Conservation (phyloP, 2,329 filamentous ascomycete species). For the Rachicladosporium sp. region DNA sequence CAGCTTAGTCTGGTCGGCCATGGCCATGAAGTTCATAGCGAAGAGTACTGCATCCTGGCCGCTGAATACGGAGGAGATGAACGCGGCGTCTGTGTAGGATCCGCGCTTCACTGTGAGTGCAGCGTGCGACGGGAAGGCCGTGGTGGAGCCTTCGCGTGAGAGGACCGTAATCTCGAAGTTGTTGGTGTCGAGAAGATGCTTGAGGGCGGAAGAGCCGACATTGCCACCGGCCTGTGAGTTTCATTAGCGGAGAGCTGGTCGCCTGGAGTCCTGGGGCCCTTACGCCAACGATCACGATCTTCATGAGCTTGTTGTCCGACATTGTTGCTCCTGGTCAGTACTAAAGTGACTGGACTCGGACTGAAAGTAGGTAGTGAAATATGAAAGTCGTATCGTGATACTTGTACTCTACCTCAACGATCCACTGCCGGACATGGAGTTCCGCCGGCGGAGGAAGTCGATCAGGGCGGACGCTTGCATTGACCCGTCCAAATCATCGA, state of each 20-base stretch:
- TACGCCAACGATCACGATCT: conserved; percentile 27
- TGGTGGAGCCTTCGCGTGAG: conserved; percentile 27
- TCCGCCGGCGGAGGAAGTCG: no score
- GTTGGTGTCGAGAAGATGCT: conserved; percentile 18
- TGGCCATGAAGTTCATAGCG: conserved; percentile 16
- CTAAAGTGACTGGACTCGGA: no score
- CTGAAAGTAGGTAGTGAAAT: no score
- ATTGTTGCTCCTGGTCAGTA: neutral
- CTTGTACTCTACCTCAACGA: no score
- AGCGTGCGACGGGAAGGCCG: conserved; percentile 22
- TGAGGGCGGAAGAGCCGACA: conserved; percentile 20
- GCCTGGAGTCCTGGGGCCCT: neutral
- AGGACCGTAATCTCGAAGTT: conserved; percentile 26
- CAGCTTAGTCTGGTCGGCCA: conserved; percentile 12
- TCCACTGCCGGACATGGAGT: no score
- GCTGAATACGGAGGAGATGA: conserved; percentile 13
- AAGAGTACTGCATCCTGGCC: conserved; percentile 22
- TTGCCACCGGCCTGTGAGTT: conserved; percentile 18
- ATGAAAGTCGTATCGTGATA: no score
- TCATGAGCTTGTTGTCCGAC: conserved; percentile 17
- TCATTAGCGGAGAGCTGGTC: no score
- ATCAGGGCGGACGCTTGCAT: no score
- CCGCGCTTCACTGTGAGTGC: conserved; percentile 15
- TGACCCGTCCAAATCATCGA: no score
- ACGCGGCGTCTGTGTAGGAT: conserved; percentile 13